Evolutionary conservation across 116 monocot species (phyloP).

Genomic region (Dioscorea cayenensis): DNA sequence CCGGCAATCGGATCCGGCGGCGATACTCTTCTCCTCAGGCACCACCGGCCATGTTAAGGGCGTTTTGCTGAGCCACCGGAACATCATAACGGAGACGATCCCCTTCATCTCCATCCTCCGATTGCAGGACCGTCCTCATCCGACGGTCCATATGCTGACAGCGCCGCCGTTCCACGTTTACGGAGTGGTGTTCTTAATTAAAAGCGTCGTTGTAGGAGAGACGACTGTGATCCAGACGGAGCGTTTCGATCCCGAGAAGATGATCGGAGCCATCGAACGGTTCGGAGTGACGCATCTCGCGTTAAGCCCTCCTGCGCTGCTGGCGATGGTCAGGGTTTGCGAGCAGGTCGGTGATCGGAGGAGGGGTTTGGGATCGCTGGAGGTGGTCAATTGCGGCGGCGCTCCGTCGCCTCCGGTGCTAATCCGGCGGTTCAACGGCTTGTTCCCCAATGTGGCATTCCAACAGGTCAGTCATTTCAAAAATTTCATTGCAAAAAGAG

Average conservation of each 20-base stretch:
- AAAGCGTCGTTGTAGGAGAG: slow-evolving; percentile 24
- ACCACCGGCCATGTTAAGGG: slow-evolving; percentile 85
- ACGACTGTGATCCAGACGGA: slow-evolving; percentile 53
- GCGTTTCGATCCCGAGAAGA: slow-evolving; percentile 48
- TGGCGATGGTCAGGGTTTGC: slow-evolving; percentile 52
- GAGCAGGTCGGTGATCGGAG: slow-evolving; percentile 12
- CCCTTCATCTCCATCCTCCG: background rate
- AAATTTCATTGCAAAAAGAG: no score
- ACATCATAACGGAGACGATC: slow-evolving; percentile 30
- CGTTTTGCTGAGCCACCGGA: slow-evolving; percentile 53
- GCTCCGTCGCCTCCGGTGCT: slow-evolving; percentile 36
- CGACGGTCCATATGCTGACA: slow-evolving; percentile 31
- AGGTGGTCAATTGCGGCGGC: slow-evolving; percentile 29
- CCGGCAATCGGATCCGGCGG: slow-evolving; percentile 60
- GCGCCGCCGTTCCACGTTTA: slow-evolving; percentile 74
- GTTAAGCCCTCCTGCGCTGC: slow-evolving; percentile 50
- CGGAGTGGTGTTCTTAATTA: slow-evolving; percentile 42
- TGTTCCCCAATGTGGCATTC: background rate
- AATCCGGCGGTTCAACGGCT: slow-evolving; percentile 13
- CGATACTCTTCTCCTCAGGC: slow-evolving; percentile 74
- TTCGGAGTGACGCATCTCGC: slow-evolving; percentile 45
- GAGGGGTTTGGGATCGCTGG: slow-evolving; percentile 19
- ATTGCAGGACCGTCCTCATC: background rate
- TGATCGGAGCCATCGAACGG: slow-evolving; percentile 49
- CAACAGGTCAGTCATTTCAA: background rate